Conservation (phyloP, 2,329 filamentous ascomycete genomes). For the Cordyceps cateniannulata region DNA sequence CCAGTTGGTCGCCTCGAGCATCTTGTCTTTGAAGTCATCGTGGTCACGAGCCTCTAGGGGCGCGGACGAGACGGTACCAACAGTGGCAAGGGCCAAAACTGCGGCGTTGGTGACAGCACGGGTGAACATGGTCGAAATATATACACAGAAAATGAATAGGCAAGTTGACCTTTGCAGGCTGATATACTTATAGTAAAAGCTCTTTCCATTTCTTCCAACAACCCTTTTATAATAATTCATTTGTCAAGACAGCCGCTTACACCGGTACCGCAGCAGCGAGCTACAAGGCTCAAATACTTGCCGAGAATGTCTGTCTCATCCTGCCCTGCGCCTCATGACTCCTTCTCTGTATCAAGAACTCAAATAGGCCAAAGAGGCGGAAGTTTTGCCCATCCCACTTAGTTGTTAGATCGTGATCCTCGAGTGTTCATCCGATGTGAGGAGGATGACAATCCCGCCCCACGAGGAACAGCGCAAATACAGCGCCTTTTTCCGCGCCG, state of each 20-base stretch:
- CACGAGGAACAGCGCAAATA: background rate
- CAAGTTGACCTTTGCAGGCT: too few species aligned
- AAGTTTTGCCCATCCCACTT: too few species aligned
- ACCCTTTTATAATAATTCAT: background rate
- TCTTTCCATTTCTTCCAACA: background rate
- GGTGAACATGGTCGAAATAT: background rate
- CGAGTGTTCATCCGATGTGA: background rate
- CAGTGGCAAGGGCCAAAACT: background rate
- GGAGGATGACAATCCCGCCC: background rate
- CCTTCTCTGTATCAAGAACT: background rate
- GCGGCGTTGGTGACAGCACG: background rate
- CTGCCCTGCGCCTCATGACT: background rate
- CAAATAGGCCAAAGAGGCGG: background rate
- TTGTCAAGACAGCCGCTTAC: background rate
- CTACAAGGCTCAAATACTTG: background rate
- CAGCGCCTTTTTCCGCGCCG: too few species aligned
- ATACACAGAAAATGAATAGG: background rate
- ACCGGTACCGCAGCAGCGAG: background rate
- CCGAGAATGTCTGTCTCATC: too few species aligned
- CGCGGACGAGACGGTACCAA: background rate
- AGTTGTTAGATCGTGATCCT: background rate
- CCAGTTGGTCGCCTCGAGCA: slow-evolving; percentile 67
- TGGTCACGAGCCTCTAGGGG: background rate
- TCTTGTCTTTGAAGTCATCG: slow-evolving; percentile 8
- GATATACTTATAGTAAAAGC: too few species aligned